Evolutionary conservation across 2,329 filamentous ascomycete species (phyloP).

Genomic region (Pseudogymnoascus sp.): DNA sequence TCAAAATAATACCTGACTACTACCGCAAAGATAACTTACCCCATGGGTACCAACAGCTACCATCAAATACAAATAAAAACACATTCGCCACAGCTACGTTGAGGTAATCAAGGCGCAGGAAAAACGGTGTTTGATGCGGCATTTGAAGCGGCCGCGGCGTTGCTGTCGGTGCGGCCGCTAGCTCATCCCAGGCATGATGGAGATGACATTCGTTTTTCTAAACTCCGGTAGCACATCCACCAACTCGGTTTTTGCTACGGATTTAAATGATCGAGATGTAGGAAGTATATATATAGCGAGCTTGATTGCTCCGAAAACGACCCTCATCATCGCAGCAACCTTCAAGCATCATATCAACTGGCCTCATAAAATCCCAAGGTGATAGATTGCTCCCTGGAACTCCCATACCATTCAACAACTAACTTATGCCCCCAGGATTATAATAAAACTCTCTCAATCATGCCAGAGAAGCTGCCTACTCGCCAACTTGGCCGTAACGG

Average conservation of each 20-base stretch:
- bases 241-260: background rate
- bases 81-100: background rate
- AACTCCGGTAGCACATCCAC: background rate
- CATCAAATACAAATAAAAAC: background rate
- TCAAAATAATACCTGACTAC: background rate
- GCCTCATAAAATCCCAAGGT: background rate
- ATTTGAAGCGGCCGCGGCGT: background rate
- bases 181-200: background rate
- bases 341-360: background rate
- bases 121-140: background rate
- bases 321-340: background rate
- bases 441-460: background rate
- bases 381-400: background rate
- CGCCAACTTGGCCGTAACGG: constrained; percentile 26
- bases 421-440: background rate
- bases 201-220: background rate
- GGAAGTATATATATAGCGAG: background rate
- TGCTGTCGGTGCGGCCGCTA: background rate
- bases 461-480: constrained; percentile 18
- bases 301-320: background rate
- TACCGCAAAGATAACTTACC: background rate
- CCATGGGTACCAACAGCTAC: background rate
- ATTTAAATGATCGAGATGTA: background rate
- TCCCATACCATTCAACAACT: background rate
- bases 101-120: background rate